These are phyloP conservation scores for Elaeis oleifera DNA, from an alignment of 202 grass and related monocot species.

Conservation along the genomic window DNA sequence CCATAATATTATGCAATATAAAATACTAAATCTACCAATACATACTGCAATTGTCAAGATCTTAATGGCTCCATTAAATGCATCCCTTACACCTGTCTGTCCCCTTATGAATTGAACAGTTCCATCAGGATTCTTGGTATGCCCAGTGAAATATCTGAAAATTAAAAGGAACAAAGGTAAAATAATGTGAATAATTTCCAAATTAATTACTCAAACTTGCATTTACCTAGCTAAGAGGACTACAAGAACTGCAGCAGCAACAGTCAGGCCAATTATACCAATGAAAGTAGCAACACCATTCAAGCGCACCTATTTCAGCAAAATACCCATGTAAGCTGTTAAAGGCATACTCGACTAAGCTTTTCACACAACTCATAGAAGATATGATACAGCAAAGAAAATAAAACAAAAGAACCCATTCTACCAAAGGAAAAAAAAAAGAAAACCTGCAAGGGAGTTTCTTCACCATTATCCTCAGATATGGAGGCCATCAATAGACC, in stretches of 20 bases:
- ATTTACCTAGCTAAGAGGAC: conserved; percentile 73
- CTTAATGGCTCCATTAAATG: conserved; percentile 59
- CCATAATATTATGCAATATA: conserved; percentile 6
- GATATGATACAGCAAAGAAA: conserved; percentile 18
- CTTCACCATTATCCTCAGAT: conserved; percentile 75
- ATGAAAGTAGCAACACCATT: conserved; percentile 95
- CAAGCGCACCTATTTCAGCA: conserved; percentile 38
- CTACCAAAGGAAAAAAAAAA: conserved; percentile 5
- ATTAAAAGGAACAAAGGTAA: neutral
- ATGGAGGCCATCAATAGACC: conserved; percentile 81
- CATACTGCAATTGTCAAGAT: conserved; percentile 77
- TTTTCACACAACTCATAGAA: neutral
- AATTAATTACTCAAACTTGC: conserved; percentile 22
- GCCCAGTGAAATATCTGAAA: conserved; percentile 76
- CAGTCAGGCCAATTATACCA: conserved; percentile 61
- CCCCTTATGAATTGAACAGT: conserved; percentile 57
- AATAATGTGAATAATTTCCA: conserved; percentile 6
- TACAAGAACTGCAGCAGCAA: conserved; percentile 55
- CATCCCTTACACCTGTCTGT: conserved; percentile 46
- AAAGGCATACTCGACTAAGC: too few species aligned
- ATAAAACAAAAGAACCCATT: conserved; percentile 12
- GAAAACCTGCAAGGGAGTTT: conserved; percentile 77
- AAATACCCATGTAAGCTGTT: too few species aligned
- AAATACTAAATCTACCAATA: conserved; percentile 17
- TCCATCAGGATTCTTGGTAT: conserved; percentile 50